Conservation (phyloP, 2,329 filamentous ascomycete genomes). For the Coniochaeta sp. region DNA sequence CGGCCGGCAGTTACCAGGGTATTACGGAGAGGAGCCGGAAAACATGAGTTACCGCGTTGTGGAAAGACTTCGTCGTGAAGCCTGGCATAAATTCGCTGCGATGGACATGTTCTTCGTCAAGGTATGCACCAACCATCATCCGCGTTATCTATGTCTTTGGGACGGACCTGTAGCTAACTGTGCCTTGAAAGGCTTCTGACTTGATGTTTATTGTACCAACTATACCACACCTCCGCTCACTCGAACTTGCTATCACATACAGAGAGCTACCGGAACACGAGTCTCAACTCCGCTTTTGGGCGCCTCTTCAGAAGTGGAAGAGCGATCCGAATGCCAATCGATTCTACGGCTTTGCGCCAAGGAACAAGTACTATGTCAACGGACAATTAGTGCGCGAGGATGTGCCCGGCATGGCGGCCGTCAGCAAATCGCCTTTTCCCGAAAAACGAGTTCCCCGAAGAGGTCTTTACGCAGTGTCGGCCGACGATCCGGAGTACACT, state of each 20-base stretch:
- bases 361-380: slow-evolving; percentile 51
- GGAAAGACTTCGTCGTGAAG: slow-evolving; percentile 39
- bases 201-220: slow-evolving; percentile 51
- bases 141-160: not conserved
- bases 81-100: slow-evolving; percentile 45
- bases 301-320: slow-evolving; percentile 47
- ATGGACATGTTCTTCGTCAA: slow-evolving; percentile 63
- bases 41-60: slow-evolving; percentile 33
- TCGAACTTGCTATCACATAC: slow-evolving; percentile 52
- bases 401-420: slow-evolving; percentile 34
- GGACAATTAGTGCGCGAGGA: slow-evolving; percentile 47
- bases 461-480: slow-evolving; percentile 42
- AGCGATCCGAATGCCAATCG: slow-evolving; percentile 46
- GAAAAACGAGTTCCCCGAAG: slow-evolving; percentile 48
- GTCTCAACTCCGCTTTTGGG: slow-evolving; percentile 32
- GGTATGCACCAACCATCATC: slow-evolving; percentile 28
- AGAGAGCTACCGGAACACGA: slow-evolving; percentile 50
- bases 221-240: slow-evolving; percentile 48
- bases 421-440: slow-evolving; percentile 47
- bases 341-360: slow-evolving; percentile 47
- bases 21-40: slow-evolving; percentile 40
- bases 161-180: slow-evolving; percentile 9
- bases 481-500: slow-evolving; percentile 50
- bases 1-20: slow-evolving; percentile 43
- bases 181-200: slow-evolving; percentile 45